Conservation (phyloP, 768 basidiomycete species). For the Hemileccinum rubropunctum region DNA sequence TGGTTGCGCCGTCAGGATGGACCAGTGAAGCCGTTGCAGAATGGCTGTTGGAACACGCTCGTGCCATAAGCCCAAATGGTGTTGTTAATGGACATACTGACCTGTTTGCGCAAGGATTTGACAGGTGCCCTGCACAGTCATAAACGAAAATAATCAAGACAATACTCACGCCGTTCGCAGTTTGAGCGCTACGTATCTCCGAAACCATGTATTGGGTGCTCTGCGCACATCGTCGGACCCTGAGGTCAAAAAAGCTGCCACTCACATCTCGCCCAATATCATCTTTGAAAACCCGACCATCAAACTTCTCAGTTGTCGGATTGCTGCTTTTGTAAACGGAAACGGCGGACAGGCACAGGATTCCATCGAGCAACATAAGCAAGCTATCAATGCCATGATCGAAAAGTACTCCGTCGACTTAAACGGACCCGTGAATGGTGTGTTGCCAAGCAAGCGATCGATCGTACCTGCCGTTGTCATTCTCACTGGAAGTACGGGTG, state of each 20-base stretch:
- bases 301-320: neutral
- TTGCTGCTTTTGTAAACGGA: constrained; percentile 8
- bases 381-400: constrained; percentile 35
- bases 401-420: constrained; percentile 33
- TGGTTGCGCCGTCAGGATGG: constrained; percentile 5
- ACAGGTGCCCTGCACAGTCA: constrained; percentile 21
- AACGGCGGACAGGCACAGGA: neutral
- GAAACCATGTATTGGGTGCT: constrained; percentile 12
- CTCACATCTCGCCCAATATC: constrained; percentile 25
- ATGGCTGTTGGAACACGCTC: constrained; percentile 18
- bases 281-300: constrained; percentile 41
- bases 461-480: neutral
- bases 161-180: constrained; percentile 5
- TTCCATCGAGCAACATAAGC: constrained; percentile 1
- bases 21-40: neutral
- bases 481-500: constrained; percentile 44
- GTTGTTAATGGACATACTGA: constrained; percentile 7
- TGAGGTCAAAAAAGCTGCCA: constrained; percentile 17
- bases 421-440: constrained; percentile 10
- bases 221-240: constrained; percentile 28
- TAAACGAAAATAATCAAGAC: neutral
- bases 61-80: neutral
- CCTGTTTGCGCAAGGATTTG: constrained; percentile 33
- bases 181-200: constrained; percentile 24
- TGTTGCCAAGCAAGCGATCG: constrained; percentile 9